Evolutionary conservation across 495 filamentous ascomycete species (phyloP), one percentile per base, ranked within the genome.

Genomic region (Glonium stellatum): DNA sequence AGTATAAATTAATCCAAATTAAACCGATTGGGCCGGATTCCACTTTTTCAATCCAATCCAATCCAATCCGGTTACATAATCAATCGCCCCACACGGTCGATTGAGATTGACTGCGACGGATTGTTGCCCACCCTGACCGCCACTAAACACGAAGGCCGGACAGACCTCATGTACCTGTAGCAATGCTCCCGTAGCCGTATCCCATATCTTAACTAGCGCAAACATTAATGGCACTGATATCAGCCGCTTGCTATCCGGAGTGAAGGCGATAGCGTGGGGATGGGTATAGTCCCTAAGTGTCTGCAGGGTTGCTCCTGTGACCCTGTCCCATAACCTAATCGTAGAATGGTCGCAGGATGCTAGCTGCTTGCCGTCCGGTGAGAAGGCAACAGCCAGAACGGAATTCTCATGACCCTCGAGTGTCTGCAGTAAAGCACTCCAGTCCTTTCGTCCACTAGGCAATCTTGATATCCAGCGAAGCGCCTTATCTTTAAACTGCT

Each of bases 201-300:
- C 87, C 90, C 92, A 97, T 35, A 97, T 75, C 47, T 91, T 81
- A 15, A 97, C 85, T 0, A 85, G 87, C 64, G 90, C 95, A 6
- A 2, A 2, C 67, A 97, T 92, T 87, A 4, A 15, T 46, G 19
- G n/a, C n/a, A n/a, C 31, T 3, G 54, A 39, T 34, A 34, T 34
- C 12, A 67, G 44, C 49, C 54, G 0, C 62, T 58, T 54, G 15
- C 56, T 47, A 42, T 65, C 54, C 9, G 65, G 65, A 35, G 65
- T 57, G 58, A 67, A 67, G 53, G 54, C 46, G 18, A 65, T 39
- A 19, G 52, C 54, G 5, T 46, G 1, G 19, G 12, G 15, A 46
- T 10, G 1, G 1, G 41, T 4, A 46, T 46, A 4, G 41, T 10
- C 15, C 19, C 12, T 21, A 10, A 46, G 41, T 10, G 41, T 46